Evolutionary conservation across 257 asterid species (phyloP).

Genomic region (Haberlea rhodopensis): DNA sequence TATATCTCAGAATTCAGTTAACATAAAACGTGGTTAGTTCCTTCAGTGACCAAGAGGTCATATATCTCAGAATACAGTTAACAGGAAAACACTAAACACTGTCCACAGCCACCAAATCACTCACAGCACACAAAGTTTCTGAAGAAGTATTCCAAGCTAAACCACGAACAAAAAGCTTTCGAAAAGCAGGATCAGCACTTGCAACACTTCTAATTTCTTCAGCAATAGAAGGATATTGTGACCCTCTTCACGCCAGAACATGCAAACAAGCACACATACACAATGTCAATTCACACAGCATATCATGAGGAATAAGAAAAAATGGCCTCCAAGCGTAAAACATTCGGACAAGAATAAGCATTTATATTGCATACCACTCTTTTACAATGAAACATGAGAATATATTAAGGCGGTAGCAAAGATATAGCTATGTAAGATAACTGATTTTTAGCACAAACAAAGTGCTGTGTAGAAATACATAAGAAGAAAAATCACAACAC

Average conservation of each 20-base stretch:
- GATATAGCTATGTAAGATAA: background rate
- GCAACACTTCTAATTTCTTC: conserved; percentile 94
- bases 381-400: conserved; percentile 15
- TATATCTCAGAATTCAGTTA: conserved; percentile 29
- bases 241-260: conserved; percentile 90
- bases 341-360: conserved; percentile 31
- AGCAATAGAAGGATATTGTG: conserved; percentile 84
- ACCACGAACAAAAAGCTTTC: conserved; percentile 98
- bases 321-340: conserved; percentile 27
- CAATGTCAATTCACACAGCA: conserved; percentile 72
- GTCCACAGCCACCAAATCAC: conserved; percentile 65
- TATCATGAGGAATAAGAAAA: conserved; percentile 31
- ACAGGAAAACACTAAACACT: conserved; percentile 37
- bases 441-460: background rate
- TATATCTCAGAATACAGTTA: conserved; percentile 28
- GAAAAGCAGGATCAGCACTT: conserved; percentile 93
- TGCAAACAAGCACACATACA: conserved; percentile 88
- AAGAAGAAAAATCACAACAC: background rate
- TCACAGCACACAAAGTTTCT: conserved; percentile 96
- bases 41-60: conserved; percentile 23
- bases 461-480: background rate
- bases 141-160: conserved; percentile 92
- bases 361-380: conserved; percentile 25
- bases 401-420: conserved; percentile 3
- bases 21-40: conserved; percentile 10